phyloP scores from a whole-genome alignment of 1,284 basidiomycete species.

The Tilletia horrida region DNA sequence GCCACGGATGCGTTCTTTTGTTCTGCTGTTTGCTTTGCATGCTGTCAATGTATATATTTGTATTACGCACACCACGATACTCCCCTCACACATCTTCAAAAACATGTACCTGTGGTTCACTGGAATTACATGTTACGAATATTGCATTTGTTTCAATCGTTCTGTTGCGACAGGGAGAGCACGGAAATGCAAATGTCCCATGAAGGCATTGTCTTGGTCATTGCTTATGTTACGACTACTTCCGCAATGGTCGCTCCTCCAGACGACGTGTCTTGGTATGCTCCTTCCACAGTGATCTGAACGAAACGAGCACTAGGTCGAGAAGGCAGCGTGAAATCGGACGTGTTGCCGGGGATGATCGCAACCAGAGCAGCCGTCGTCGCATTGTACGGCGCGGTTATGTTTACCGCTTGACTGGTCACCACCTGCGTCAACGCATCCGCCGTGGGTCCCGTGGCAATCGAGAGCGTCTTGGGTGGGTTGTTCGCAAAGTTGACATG shows the following conservation, averaged over 20 bases:
- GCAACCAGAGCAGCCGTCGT: constrained; percentile 5
- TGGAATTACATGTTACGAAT: no score
- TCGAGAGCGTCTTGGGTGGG: constrained; percentile 4
- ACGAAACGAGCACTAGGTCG: constrained; percentile 8
- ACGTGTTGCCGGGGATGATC: constrained; percentile 20
- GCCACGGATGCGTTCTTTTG: no score
- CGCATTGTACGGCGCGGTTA: constrained; percentile 14
- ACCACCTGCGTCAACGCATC: constrained; percentile 3
- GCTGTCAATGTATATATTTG: no score
- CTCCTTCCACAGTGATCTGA: constrained; percentile 19
- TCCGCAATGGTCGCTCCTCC: constrained; percentile 21
- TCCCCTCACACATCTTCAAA: no score
- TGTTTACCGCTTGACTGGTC: constrained; percentile 6
- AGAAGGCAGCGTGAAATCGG: constrained; percentile 5
- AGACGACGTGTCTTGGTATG: neutral
- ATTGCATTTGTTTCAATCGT: neutral
- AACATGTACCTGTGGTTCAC: no score
- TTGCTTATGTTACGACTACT: constrained; percentile 6
- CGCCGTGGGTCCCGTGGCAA: neutral
- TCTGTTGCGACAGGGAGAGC: neutral
- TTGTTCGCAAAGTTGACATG: constrained; percentile 18
- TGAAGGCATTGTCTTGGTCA: neutral
- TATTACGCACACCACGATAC: no score
- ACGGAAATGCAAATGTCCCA: neutral
- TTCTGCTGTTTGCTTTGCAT: no score